Evolutionary conservation across 192 early-diverging fungal genomes (phyloP).

Genomic region (Coemansia sp.): DNA sequence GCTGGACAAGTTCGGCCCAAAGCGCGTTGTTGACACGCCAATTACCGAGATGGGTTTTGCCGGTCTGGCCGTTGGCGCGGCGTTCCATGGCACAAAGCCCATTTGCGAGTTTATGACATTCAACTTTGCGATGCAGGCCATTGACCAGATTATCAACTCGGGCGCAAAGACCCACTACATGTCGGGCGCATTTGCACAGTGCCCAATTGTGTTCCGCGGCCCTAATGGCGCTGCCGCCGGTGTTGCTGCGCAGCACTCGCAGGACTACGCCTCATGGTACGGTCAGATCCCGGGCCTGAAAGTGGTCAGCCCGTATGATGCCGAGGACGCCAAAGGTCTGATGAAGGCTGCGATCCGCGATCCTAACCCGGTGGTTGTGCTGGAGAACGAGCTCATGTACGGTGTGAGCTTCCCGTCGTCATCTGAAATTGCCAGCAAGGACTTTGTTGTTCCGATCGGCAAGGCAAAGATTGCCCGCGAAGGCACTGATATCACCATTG

Average conservation of each 20-base stretch:
- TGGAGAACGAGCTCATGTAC: conserved; percentile 99
- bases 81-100: conserved; percentile 89
- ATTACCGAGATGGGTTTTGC: conserved; percentile 99
- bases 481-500: conserved; percentile 89
- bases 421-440: conserved; percentile 69
- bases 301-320: conserved; percentile 93
- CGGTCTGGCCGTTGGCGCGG: conserved; percentile 93
- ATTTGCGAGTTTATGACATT: conserved; percentile 99
- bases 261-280: conserved; percentile 98
- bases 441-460: conserved; percentile 90
- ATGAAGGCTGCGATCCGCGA: conserved; percentile 98
- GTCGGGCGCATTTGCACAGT: conserved; percentile 83
- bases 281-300: conserved; percentile 95
- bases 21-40: conserved; percentile 97
- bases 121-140: conserved; percentile 99
- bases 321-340: conserved; percentile 96
- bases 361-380: conserved; percentile 93
- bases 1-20: conserved; percentile 94
- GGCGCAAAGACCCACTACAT: conserved; percentile 98
- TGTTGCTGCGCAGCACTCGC: conserved; percentile 98
- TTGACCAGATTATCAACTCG: conserved; percentile 99
- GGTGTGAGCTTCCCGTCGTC: conserved; percentile 84
- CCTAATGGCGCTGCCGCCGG: conserved; percentile 98
- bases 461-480: conserved; percentile 90
- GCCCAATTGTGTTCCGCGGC: conserved; percentile 98